Percentiles rank a stretch among this genome's conserved stretches.
phyloP scores from a whole-genome alignment of 1,284 basidiomycete species.

The Blastosporella zonata region DNA sequence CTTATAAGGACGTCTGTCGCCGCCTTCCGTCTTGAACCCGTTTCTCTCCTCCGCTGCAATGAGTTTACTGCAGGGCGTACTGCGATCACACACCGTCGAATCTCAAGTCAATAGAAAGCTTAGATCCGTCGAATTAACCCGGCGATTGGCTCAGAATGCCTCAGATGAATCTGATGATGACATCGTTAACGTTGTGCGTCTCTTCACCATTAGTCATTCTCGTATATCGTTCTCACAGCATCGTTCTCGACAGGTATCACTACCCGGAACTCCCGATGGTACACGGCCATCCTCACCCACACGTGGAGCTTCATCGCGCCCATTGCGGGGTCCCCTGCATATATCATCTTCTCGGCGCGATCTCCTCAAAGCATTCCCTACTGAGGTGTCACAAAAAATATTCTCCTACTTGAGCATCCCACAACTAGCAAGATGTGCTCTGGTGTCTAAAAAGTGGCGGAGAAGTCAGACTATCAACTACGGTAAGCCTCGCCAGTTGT shows the following conservation, averaged over 20 bases:
- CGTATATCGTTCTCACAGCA: constrained; percentile 6
- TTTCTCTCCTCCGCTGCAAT: constrained; percentile 36
- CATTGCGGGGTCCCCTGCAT: constrained; percentile 38
- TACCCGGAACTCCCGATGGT: constrained; percentile 64
- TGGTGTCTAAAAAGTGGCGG: constrained; percentile 83
- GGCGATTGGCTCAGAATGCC: constrained; percentile 4
- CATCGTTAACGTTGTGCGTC: constrained; percentile 70
- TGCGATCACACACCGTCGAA: constrained; percentile 57
- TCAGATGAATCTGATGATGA: constrained; percentile 67
- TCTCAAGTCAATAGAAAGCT: constrained; percentile 38
- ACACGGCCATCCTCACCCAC: constrained; percentile 66
- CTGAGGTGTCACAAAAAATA: constrained; percentile 75
- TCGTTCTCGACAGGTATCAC: constrained; percentile 49
- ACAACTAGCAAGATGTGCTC: constrained; percentile 72
- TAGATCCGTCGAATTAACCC: constrained; percentile 29
- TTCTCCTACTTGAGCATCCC: constrained; percentile 64
- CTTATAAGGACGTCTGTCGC: constrained; percentile 4
- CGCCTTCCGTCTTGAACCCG: not conserved
- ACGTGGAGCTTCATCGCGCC: constrained; percentile 42
- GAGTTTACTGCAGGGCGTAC: constrained; percentile 73
- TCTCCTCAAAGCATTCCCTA: constrained; percentile 71
- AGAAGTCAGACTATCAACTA: constrained; percentile 89
- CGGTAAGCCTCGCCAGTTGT: constrained; percentile 40
- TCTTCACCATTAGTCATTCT: not conserved
- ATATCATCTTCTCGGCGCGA: constrained; percentile 43